Percentiles rank a stretch among this genome's conserved stretches.
These are phyloP conservation scores for Gossypium sturtianum DNA, from an alignment of 345 rosid genomes.

Conservation along the genomic window DNA sequence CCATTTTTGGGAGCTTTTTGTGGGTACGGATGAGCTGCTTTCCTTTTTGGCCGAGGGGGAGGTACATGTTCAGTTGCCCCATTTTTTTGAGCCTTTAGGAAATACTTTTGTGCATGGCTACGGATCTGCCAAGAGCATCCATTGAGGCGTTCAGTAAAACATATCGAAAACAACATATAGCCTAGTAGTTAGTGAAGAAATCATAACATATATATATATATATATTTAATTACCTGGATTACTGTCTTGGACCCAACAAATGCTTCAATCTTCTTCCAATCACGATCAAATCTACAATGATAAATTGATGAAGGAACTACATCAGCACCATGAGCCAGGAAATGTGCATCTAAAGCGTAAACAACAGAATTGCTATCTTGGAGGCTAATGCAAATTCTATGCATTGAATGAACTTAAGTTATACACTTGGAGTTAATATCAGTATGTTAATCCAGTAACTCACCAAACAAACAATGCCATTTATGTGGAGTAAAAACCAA, in stretches of 20 bases:
- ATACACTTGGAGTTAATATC: background rate
- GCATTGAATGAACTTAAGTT: background rate
- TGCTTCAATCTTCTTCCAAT: constrained; percentile 99
- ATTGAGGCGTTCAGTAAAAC: constrained; percentile 6
- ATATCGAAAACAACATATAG: background rate
- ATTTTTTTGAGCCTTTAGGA: constrained; percentile 83
- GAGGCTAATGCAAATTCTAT: background rate
- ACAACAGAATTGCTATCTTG: background rate
- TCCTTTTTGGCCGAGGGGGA: constrained; percentile 95
- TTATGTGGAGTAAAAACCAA: too few relatives aligned
- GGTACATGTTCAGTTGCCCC: constrained; percentile 85
- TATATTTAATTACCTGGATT: constrained; percentile 55
- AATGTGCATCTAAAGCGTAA: background rate
- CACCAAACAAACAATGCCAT: too few relatives aligned
- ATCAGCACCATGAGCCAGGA: constrained; percentile 1
- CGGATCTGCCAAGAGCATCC: constrained; percentile 58
- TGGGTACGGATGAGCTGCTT: constrained; percentile 90
- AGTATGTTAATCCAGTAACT: background rate
- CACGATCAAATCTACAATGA: constrained; percentile 73
- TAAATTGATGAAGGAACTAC: background rate
- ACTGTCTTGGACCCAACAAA: constrained; percentile 92
- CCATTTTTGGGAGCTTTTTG: constrained; percentile 83
- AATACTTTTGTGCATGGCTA: constrained; percentile 95
- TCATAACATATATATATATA: background rate
- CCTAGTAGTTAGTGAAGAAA: background rate